Conservation (phyloP, 495 filamentous ascomycete genomes). For the Penicillium salamii region DNA sequence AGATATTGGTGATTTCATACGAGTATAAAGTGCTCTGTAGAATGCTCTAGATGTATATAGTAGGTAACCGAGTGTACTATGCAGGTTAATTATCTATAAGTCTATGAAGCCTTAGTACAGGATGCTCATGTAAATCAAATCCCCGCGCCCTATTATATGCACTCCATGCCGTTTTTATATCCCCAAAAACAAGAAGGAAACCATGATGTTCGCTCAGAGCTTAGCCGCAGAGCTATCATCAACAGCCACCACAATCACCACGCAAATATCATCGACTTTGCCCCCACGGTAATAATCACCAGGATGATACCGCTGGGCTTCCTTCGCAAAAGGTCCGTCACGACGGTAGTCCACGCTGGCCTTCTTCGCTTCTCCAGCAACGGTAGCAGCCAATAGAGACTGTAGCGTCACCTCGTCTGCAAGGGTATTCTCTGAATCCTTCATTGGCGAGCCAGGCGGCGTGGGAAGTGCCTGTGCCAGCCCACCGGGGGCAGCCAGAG, state of each 20-base stretch:
- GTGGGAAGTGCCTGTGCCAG: conserved; percentile 25
- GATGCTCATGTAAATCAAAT: conserved; percentile 4
- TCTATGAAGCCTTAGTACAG: background rate
- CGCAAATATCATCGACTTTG: conserved; percentile 89
- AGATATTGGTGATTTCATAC: no score
- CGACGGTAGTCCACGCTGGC: conserved; percentile 73
- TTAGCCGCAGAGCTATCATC: conserved; percentile 22
- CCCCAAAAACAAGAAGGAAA: background rate
- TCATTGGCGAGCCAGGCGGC: conserved; percentile 14
- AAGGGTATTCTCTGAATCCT: conserved; percentile 3
- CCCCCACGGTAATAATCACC: conserved; percentile 81
- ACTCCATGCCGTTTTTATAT: conserved; percentile 3
- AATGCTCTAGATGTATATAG: no score
- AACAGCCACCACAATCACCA: conserved; percentile 70
- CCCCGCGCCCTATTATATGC: conserved; percentile 6
- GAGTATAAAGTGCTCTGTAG: no score
- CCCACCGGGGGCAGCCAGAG: conserved; percentile 49
- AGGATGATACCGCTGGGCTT: conserved; percentile 82
- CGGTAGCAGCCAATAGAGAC: conserved; percentile 69
- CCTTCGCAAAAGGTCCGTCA: conserved; percentile 92
- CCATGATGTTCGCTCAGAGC: background rate
- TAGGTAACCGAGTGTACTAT: no score
- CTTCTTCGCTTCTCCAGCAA: conserved; percentile 76
- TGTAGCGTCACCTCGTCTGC: conserved; percentile 53
- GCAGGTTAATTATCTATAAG: background rate